Percentiles rank a stretch among this genome's conserved stretches.
Conservation (phyloP, 2,329 filamentous ascomycete species). For the Didymella pinodella region DNA sequence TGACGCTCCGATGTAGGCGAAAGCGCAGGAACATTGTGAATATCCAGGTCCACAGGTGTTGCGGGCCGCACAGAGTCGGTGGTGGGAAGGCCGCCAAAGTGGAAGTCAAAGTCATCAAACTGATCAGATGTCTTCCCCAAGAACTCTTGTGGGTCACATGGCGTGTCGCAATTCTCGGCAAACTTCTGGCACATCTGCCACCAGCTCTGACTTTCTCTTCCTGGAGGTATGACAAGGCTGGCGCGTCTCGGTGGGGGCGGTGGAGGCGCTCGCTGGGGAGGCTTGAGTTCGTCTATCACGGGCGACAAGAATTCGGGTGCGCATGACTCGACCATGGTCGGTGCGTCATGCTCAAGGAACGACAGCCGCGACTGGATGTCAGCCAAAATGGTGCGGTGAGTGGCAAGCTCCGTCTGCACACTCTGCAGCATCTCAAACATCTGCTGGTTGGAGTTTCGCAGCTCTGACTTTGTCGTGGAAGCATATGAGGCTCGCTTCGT, state of each 20-base stretch:
- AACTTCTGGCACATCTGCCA: constrained; percentile 43
- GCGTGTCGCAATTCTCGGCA: constrained; percentile 36
- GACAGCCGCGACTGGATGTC: constrained; percentile 42
- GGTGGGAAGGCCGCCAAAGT: constrained; percentile 28
- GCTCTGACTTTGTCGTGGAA: constrained; percentile 38
- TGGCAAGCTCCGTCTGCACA: constrained; percentile 38
- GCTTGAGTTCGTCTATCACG: constrained; percentile 20
- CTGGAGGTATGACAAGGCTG: constrained; percentile 8
- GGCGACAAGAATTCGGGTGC: constrained; percentile 18
- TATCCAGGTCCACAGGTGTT: constrained; percentile 24
- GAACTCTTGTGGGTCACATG: constrained; percentile 38
- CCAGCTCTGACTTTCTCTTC: constrained; percentile 25
- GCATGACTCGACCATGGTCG: constrained; percentile 19
- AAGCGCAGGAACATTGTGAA: constrained; percentile 11
- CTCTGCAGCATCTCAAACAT: constrained; percentile 42
- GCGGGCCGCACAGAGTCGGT: constrained; percentile 15
- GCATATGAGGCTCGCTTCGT: constrained; percentile 34
- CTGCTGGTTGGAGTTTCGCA: constrained; percentile 37
- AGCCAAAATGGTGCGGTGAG: constrained; percentile 37
- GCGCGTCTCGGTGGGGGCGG: constrained; percentile 11
- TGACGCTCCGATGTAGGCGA: constrained; percentile 20
- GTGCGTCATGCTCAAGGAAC: constrained; percentile 36
- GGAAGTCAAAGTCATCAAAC: constrained; percentile 42
- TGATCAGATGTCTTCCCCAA: constrained; percentile 31
- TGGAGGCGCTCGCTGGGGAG: constrained; percentile 17